These are phyloP conservation scores for Pelagophyceae sp. DNA, from an alignment of 352 stramenopile genomes.

Conservation along the genomic window DNA sequence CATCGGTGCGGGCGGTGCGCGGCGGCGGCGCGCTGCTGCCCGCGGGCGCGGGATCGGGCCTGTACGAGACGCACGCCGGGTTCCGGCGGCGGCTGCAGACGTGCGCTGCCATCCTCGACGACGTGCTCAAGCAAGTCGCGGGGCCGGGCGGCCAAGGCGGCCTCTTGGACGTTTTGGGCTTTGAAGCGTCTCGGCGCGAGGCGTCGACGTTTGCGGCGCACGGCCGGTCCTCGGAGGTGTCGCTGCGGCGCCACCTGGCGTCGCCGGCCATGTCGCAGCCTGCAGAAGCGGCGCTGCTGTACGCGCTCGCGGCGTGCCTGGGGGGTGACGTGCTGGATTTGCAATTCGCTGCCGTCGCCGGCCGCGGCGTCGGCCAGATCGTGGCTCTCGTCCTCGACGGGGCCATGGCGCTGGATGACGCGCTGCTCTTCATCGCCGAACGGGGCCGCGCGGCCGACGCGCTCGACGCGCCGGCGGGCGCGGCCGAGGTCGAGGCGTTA, in stretches of 20 bases:
- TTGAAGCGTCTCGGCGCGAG: no score
- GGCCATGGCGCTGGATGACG: constrained; percentile 2
- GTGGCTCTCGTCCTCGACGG: constrained; percentile 8
- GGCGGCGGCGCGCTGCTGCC: neutral
- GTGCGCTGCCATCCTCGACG: constrained; percentile 5
- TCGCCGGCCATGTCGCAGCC: constrained; percentile 1
- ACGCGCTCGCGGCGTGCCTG: neutral
- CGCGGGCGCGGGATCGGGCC: no score
- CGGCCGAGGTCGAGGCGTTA: neutral
- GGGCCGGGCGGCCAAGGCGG: no score
- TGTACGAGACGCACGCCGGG: constrained; percentile 3
- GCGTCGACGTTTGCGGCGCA: neutral
- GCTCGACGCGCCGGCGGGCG: no score
- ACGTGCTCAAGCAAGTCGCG: neutral
- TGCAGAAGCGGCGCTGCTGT: neutral
- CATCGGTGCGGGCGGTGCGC: neutral
- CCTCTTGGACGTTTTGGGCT: no score
- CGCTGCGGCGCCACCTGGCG: neutral
- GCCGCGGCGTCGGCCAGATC: constrained; percentile 10
- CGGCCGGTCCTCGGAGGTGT: neutral
- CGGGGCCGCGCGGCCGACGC: neutral
- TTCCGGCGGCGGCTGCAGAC: neutral
- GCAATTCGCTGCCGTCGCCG: neutral
- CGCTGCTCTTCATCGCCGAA: neutral
- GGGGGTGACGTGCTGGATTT: neutral